Conservation (phyloP, 2,329 filamentous ascomycete species). For the Microthyrium microscopicum region DNA sequence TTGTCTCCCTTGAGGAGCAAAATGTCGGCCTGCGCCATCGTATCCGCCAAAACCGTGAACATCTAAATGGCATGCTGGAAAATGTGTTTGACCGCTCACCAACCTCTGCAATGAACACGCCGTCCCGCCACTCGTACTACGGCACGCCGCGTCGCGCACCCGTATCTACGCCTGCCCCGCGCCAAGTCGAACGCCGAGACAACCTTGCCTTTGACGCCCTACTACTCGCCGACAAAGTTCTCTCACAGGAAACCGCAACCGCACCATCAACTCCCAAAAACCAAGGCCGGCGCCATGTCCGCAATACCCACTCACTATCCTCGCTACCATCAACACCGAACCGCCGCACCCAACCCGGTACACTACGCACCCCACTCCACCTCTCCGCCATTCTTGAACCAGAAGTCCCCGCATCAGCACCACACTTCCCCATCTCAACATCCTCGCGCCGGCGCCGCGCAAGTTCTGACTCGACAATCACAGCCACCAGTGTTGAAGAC, state of each 20-base stretch:
- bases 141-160: conserved; percentile 16
- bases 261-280: conserved; percentile 54
- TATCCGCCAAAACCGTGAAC: conserved; percentile 78
- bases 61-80: conserved; percentile 43
- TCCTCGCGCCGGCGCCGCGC: conserved; percentile 31
- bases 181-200: conserved; percentile 21
- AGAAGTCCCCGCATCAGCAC: conserved; percentile 2
- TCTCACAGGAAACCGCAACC: conserved; percentile 61
- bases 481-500: conserved; percentile 22
- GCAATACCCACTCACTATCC: conserved; percentile 68
- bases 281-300: conserved; percentile 42
- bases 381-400: conserved; percentile 23
- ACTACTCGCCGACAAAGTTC: conserved; percentile 55
- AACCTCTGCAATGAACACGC: conserved; percentile 37
- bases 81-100: conserved; percentile 50
- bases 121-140: conserved; percentile 31
- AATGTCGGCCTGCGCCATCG: conserved; percentile 62
- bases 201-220: conserved; percentile 60
- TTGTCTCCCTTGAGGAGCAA: conserved; percentile 54
- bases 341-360: conserved; percentile 30
- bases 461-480: conserved; percentile 48
- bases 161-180: conserved; percentile 10
- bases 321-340: conserved; percentile 65
- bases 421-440: conserved; percentile 15
- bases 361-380: conserved; percentile 29